These are phyloP conservation scores for Alisma plantagoaquatica DNA, from an alignment of 106 monocot genomes.

Conservation along the genomic window DNA sequence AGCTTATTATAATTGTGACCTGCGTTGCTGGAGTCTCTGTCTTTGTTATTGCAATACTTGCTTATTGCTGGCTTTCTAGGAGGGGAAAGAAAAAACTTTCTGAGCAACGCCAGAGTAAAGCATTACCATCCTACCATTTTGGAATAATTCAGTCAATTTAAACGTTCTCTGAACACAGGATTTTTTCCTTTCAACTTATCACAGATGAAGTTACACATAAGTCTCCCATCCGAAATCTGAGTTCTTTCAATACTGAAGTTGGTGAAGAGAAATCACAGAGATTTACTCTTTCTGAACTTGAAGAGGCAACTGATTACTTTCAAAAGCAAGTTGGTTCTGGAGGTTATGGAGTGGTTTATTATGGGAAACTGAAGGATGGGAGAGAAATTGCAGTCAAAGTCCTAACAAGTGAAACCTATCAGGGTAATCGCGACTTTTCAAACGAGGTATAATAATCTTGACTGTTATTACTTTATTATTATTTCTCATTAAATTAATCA, in stretches of 20 bases:
- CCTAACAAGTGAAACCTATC: slow-evolving; percentile 76
- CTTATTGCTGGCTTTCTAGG: slow-evolving; percentile 19
- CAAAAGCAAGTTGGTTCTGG: slow-evolving; percentile 76
- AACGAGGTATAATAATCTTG: slow-evolving; percentile 95
- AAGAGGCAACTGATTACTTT: slow-evolving; percentile 70
- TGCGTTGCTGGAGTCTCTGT: too few species aligned
- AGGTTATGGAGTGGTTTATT: slow-evolving; percentile 91
- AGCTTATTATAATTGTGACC: slow-evolving; percentile 32
- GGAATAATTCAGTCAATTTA: neutral
- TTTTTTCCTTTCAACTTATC: too few species aligned
- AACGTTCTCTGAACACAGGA: too few species aligned
- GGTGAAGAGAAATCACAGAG: slow-evolving; percentile 63
- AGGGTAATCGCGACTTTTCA: slow-evolving; percentile 81
- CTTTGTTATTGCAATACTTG: slow-evolving; percentile 31
- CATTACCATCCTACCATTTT: neutral
- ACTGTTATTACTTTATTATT: too few species aligned
- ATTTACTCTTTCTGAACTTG: slow-evolving; percentile 61
- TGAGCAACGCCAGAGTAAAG: slow-evolving; percentile 1
- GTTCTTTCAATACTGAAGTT: slow-evolving; percentile 67
- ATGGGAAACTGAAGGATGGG: slow-evolving; percentile 80
- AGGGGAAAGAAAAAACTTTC: slow-evolving; percentile 21
- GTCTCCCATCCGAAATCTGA: slow-evolving; percentile 53
- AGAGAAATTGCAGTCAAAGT: slow-evolving; percentile 95
- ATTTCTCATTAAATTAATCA: too few species aligned
- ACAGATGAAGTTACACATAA: slow-evolving; percentile 21